Evolutionary conservation across 2,329 filamentous ascomycete genomes (phyloP).

Genomic region (Coniochaeta prunicola): DNA sequence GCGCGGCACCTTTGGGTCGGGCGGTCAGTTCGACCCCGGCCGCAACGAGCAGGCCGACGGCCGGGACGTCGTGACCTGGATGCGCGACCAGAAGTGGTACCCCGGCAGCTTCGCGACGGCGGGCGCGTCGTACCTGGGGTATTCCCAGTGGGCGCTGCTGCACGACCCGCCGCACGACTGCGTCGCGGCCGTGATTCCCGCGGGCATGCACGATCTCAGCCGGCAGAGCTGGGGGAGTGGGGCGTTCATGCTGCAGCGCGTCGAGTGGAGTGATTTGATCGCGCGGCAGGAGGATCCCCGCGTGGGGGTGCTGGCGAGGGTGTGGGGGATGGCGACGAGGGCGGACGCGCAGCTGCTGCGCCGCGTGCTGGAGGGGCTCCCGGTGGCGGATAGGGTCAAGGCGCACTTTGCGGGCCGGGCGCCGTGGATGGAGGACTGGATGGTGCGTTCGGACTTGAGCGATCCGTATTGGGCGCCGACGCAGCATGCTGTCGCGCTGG

Average conservation of each 20-base stretch:
- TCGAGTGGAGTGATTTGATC: conserved; percentile 1
- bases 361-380: not conserved
- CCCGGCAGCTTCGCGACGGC: conserved; percentile 13
- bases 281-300: not conserved
- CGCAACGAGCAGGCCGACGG: conserved; percentile 7
- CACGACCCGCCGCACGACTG: conserved; percentile 9
- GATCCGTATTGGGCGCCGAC: not conserved
- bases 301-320: not conserved
- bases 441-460: not conserved
- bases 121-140: conserved; percentile 12
- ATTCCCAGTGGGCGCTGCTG: conserved; percentile 13
- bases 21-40: conserved; percentile 6
- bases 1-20: conserved; percentile 15
- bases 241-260: conserved; percentile 6
- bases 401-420: not conserved
- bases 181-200: conserved; percentile 5
- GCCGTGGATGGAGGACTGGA: not conserved
- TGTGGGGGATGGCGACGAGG: not conserved
- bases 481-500: not conserved
- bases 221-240: conserved; percentile 10
- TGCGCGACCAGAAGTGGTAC: conserved; percentile 14
- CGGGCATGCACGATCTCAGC: conserved; percentile 8
- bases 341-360: not conserved
- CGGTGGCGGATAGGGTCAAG: not conserved
- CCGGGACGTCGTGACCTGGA: conserved; percentile 12